Base-by-base conservation (phyloP, 768 basidiomycete species). In the Pulveroboletus sp. region DNA sequence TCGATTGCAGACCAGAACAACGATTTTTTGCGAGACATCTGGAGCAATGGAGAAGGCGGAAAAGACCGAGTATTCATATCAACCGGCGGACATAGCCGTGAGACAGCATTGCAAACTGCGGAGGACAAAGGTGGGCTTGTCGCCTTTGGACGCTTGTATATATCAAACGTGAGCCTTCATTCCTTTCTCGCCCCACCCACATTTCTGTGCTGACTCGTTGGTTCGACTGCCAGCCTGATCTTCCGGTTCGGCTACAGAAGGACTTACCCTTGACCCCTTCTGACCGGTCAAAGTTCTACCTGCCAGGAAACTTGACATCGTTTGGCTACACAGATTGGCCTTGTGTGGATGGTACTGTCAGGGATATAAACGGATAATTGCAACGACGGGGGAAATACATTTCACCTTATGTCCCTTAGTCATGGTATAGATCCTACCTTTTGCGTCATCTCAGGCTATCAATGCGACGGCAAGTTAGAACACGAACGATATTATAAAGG, bases 111-210 rank as follows among this genome's bases (percentile, higher is more conserved):
- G 3, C 53, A 60, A 20, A 55, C 53, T 0, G 76, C 73, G 1
- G 71, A 76, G 34, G 53, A 59, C 10, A 33, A 47, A 33, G 54
- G 48, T 19, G 54, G 54, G 31, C 54, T 55, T 0, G 7, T 55
- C 10, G 71, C 71, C 0, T 74, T 68, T 23, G 74, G 69, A 5
- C 58, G 75, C 23, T 44, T 51, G 20, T 75, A 66, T 44, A 68
- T 73, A 12, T 38, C 72, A 3, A 74, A 73, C 45, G 72, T 76
- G 49, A 82, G 79, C 61, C 88, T 14, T 77, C 4, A 25, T 43
- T 31, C 3, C 4, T 33, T 20, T 17, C n/a, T 1, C 9, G 9
- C 17, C 7, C 6, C 14, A 6, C 32, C 14, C 33, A 39, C 2
- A 48, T 14, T 12, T 12, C 12, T 29, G 8, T 4, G 27, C 12